These are phyloP conservation scores for Chaetoceros tenuissimus DNA, from an alignment of 108 stramenopile species.

Conservation along the genomic window DNA sequence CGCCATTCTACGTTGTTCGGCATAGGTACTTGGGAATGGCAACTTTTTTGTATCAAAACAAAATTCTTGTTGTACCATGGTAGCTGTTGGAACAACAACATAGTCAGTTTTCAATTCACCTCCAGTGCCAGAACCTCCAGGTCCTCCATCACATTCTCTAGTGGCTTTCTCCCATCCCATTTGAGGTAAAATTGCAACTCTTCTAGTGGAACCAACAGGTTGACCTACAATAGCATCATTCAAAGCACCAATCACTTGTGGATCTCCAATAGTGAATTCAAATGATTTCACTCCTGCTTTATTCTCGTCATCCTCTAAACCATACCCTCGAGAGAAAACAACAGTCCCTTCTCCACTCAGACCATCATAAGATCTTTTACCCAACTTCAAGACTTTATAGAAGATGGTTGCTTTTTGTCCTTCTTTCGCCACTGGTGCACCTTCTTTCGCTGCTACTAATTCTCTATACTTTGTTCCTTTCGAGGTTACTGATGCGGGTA, in stretches of 20 bases:
- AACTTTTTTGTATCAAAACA: slow-evolving; percentile 73
- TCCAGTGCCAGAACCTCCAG: slow-evolving; percentile 64
- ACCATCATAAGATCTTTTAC: slow-evolving; percentile 81
- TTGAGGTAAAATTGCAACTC: slow-evolving; percentile 66
- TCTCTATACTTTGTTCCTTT: slow-evolving; percentile 52
- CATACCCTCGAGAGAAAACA: slow-evolving; percentile 67
- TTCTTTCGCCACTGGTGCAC: slow-evolving; percentile 15
- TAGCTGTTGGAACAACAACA: slow-evolving; percentile 78
- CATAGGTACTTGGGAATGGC: slow-evolving; percentile 75
- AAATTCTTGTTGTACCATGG: slow-evolving; percentile 75
- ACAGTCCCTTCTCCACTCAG: slow-evolving; percentile 83
- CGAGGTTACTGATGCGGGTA: slow-evolving; percentile 27
- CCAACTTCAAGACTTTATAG: slow-evolving; percentile 77
- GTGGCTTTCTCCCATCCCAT: slow-evolving; percentile 74
- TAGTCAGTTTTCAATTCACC: slow-evolving; percentile 73
- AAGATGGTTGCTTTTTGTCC: slow-evolving; percentile 53
- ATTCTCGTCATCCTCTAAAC: slow-evolving; percentile 78
- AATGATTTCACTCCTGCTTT: slow-evolving; percentile 52
- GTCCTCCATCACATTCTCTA: slow-evolving; percentile 72
- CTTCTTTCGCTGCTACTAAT: slow-evolving; percentile 15
- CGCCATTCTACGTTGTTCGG: slow-evolving; percentile 78
- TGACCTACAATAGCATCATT: slow-evolving; percentile 67
- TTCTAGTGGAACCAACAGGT: slow-evolving; percentile 44
- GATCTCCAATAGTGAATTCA: slow-evolving; percentile 35
- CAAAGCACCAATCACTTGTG: slow-evolving; percentile 50